Evolutionary conservation across 768 basidiomycete genomes (phyloP).

Genomic region (Hericium coralloides): DNA sequence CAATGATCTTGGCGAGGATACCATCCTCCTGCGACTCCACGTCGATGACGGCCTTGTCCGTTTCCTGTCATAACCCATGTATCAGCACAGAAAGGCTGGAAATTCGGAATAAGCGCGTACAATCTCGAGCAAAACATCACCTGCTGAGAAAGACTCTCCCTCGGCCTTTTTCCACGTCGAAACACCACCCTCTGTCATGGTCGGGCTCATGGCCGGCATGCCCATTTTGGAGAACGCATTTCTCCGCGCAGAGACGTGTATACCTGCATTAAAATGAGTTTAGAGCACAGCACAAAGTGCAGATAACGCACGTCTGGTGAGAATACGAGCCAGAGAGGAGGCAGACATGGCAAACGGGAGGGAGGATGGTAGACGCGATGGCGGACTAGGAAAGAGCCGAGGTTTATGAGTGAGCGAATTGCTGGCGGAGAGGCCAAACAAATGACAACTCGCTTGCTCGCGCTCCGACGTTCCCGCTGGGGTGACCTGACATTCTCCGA

Average conservation of each 20-base stretch:
- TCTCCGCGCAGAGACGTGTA: conserved; percentile 75
- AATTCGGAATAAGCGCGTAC: conserved; percentile 35
- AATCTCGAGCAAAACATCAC: conserved; percentile 95
- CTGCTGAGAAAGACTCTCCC: conserved; percentile 80
- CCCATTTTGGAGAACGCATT: conserved; percentile 79
- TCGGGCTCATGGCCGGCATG: conserved; percentile 99
- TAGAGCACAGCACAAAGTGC: conserved; percentile 48
- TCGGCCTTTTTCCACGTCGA: conserved; percentile 96
- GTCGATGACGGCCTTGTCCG: conserved; percentile 99
- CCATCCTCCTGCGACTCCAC: conserved; percentile 99
- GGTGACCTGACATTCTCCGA: background rate
- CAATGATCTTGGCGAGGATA: conserved; percentile 92
- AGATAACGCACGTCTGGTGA: conserved; percentile 59
- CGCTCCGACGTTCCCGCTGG: background rate
- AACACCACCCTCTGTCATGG: conserved; percentile 99
- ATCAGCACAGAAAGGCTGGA: conserved; percentile 10
- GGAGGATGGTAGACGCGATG: background rate
- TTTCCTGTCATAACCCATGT: conserved; percentile 55
- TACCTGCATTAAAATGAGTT: conserved; percentile 35
- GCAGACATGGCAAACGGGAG: conserved; percentile 39
- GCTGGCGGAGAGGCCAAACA: conserved; percentile 14
- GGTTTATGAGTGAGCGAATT: conserved; percentile 19
- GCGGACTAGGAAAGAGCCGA: conserved; percentile 8
- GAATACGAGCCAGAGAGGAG: conserved; percentile 50
- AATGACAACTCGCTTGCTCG: conserved; percentile 7